Base-by-base conservation (phyloP, 257 asterid species). In the Ilex aquifolium region DNA sequence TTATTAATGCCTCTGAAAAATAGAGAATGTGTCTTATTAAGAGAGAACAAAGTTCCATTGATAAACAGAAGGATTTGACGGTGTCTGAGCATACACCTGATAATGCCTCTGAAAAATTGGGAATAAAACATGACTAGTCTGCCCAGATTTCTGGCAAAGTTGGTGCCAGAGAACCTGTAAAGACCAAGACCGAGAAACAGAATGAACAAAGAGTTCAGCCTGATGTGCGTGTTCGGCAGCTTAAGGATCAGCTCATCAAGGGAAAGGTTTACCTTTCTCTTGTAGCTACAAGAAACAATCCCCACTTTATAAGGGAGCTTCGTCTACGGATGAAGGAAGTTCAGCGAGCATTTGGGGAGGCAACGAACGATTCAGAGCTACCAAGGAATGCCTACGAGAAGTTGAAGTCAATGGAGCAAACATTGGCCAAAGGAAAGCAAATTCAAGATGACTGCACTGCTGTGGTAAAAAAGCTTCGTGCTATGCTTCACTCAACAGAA, bases 271-370 rank as follows among this genome's bases (percentile, higher is more conserved):
- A 81, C 72, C 94, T 88, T 61, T 79, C 98, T 65, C 95, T 91
- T 60, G 73, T 91, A 14, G 88, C 79, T 2, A 84, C 96, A 65
- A 82, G 86, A 72, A 86, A 67, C 69, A 83, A 88, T 73, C 81
- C 90, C 53, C 92, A 74, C 81, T 88, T 86, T 65, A 67, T 80
- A 14, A 83, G 92, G 81, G 98, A 91, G 77, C 92, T 91, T 52
- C 86, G 96, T 6, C 74, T 83, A 82, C 95, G 90, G 29, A 81
- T 88, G 70, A 91, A 88, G 76, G 96, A 91, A 83, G 88, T 87
- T 66, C 75, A 52, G 15, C 82, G 85, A 60, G 85, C 75, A 44
- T 88, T 91, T 74, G 98, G 95, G 61, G 90, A 72, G 52, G 88
- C 95, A 73, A 70, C 79, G 60, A 88, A 85, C 79, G 97, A 91